Conservation (phyloP, 768 basidiomycete genomes). For the Boletus eberwhitei region DNA sequence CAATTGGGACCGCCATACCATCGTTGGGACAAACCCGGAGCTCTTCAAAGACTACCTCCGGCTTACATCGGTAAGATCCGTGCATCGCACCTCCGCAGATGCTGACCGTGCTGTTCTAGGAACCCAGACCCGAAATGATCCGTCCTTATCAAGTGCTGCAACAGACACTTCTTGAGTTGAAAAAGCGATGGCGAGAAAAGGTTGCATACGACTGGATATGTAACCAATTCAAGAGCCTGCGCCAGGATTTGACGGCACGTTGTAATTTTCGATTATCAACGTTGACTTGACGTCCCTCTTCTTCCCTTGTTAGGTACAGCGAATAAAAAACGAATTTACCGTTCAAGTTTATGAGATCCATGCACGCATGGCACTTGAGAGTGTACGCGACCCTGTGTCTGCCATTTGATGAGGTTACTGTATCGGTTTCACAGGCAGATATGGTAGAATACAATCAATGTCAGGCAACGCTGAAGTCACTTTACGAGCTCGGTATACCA, state of each 20-base stretch:
- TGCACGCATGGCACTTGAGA: constrained; percentile 93
- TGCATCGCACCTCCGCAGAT: background rate
- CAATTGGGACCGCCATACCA: constrained; percentile 94
- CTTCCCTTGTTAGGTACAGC: constrained; percentile 70
- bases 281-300: constrained; percentile 6
- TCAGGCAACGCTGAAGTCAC: constrained; percentile 81
- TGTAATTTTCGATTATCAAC: background rate
- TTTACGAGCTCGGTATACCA: constrained; percentile 91
- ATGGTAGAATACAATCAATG: constrained; percentile 99
- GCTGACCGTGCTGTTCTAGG: constrained; percentile 45
- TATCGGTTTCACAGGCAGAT: constrained; percentile 61
- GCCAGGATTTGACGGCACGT: constrained; percentile 96
- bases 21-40: constrained; percentile 86
- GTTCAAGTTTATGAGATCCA: constrained; percentile 98
- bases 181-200: constrained; percentile 83
- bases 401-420: constrained; percentile 10
- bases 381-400: constrained; percentile 45
- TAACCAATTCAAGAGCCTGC: constrained; percentile 95
- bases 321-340: constrained; percentile 98
- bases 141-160: constrained; percentile 83
- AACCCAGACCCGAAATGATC: constrained; percentile 92
- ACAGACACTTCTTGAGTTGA: constrained; percentile 82
- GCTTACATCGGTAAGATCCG: constrained; percentile 72
- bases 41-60: constrained; percentile 96
- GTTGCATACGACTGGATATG: constrained; percentile 84